Evolutionary conservation across 2,329 filamentous ascomycete species (phyloP).

Genomic region (Pleoardoris graminearum): DNA sequence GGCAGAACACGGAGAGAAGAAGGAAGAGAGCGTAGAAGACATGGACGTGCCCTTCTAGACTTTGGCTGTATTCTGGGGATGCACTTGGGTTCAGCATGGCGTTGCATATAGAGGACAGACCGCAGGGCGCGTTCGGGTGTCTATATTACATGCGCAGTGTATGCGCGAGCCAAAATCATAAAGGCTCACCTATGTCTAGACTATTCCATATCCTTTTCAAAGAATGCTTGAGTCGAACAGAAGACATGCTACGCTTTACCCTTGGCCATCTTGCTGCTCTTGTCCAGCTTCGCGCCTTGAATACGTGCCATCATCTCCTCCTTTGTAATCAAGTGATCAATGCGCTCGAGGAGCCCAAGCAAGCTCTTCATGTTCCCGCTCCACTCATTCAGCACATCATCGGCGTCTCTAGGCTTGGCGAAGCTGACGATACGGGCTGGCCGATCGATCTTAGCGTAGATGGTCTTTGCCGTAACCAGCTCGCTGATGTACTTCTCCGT

Average conservation of each 20-base stretch:
- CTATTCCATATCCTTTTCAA: slow-evolving; percentile 28
- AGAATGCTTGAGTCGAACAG: slow-evolving; percentile 8
- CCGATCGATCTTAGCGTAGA: slow-evolving; percentile 95
- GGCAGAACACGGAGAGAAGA: slow-evolving; percentile 36
- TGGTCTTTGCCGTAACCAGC: slow-evolving; percentile 94
- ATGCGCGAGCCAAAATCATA: slow-evolving; percentile 33
- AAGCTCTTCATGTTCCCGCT: slow-evolving; percentile 97
- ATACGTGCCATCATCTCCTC: slow-evolving; percentile 99
- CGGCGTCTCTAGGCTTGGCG: slow-evolving; percentile 89
- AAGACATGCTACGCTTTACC: slow-evolving; percentile 36
- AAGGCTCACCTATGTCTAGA: slow-evolving; percentile 36
- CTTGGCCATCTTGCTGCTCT: slow-evolving; percentile 44
- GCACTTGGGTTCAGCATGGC: slow-evolving; percentile 18
- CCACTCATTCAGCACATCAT: slow-evolving; percentile 98
- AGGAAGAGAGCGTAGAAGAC: slow-evolving; percentile 64
- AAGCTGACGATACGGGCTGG: slow-evolving; percentile 92
- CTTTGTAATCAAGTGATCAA: slow-evolving; percentile 98
- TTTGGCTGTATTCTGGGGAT: neutral
- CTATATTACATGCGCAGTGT: slow-evolving; percentile 43
- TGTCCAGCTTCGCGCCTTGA: slow-evolving; percentile 63
- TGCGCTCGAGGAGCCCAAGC: slow-evolving; percentile 80
- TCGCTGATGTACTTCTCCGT: slow-evolving; percentile 99
- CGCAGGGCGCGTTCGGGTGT: slow-evolving; percentile 17
- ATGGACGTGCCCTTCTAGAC: slow-evolving; percentile 68
- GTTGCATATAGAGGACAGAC: slow-evolving; percentile 19